Percentiles rank a stretch among this genome's conserved stretches.
Conservation (phyloP, 768 basidiomycete genomes). For the Pleurotus tuber-regium region DNA sequence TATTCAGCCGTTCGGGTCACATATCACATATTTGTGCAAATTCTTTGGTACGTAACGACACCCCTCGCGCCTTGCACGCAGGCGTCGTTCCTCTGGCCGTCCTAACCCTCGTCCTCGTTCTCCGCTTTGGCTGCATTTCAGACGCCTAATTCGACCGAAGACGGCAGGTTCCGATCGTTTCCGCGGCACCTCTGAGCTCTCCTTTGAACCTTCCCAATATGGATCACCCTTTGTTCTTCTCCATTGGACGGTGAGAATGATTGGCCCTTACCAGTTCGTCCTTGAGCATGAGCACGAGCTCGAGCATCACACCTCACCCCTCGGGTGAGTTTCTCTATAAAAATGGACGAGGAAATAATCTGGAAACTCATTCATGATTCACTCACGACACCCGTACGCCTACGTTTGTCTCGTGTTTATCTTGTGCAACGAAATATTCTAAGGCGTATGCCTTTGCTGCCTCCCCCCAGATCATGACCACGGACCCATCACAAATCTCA, state of each 20-base stretch:
- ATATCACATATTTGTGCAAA: slow-evolving; percentile 7
- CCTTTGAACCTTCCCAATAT: slow-evolving; percentile 52
- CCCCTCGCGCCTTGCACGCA: slow-evolving; percentile 20
- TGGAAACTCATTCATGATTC: slow-evolving; percentile 8
- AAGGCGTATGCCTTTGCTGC: slow-evolving; percentile 27
- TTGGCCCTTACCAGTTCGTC: slow-evolving; percentile 31
- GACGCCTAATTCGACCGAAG: slow-evolving; percentile 26
- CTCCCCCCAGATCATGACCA: slow-evolving; percentile 38
- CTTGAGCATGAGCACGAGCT: slow-evolving; percentile 34
- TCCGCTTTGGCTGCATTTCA: slow-evolving; percentile 25
- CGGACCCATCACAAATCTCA: slow-evolving; percentile 23
- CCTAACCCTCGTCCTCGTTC: slow-evolving; percentile 28
- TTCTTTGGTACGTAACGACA: slow-evolving; percentile 25
- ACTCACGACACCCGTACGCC: slow-evolving; percentile 10
- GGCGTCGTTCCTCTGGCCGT: slow-evolving; percentile 24
- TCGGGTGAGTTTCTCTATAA: slow-evolving; percentile 42
- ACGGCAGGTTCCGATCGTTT: slow-evolving; percentile 43
- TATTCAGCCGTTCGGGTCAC: not conserved
- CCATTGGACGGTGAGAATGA: slow-evolving; percentile 35
- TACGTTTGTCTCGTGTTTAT: slow-evolving; percentile 17
- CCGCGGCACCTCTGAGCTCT: slow-evolving; percentile 28
- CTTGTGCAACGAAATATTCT: slow-evolving; percentile 24
- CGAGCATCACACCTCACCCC: slow-evolving; percentile 37
- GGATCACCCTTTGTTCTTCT: slow-evolving; percentile 46
- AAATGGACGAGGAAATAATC: slow-evolving; percentile 28